Evolutionary conservation across 331 rosid species (phyloP).

Genomic region (Acacia concinna): DNA sequence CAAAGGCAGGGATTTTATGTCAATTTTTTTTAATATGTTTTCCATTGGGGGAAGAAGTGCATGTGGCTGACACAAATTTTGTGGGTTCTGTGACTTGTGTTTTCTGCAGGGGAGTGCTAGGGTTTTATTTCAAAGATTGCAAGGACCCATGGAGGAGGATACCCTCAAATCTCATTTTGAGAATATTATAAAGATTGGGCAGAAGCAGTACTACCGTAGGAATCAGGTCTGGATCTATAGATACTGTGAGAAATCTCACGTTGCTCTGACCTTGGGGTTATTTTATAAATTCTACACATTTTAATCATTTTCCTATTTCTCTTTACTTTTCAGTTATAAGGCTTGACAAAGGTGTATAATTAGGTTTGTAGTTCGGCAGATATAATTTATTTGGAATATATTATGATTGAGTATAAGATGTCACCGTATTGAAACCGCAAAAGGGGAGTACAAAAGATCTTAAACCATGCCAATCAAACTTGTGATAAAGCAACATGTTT

Average conservation of each 20-base stretch:
- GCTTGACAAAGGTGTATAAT: not conserved
- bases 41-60: conserved; percentile 27
- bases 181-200: conserved; percentile 88
- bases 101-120: conserved; percentile 94
- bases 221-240: conserved; percentile 70
- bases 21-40: not conserved
- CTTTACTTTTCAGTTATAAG: not conserved
- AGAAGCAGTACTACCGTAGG: conserved; percentile 66
- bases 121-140: conserved; percentile 91
- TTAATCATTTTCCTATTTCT: not conserved
- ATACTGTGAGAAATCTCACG: conserved; percentile 5
- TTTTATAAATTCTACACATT: not conserved
- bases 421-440: not conserved
- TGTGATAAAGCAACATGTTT: not conserved
- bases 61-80: conserved; percentile 13
- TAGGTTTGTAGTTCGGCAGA: not conserved
- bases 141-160: conserved; percentile 98
- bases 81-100: conserved; percentile 32
- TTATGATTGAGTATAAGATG: not conserved
- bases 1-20: conserved; percentile 68
- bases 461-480: not conserved
- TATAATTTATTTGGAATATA: not conserved
- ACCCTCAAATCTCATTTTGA: conserved; percentile 91
- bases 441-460: not conserved
- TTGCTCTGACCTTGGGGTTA: conserved; percentile 11